Conservation (phyloP, 768 basidiomycete species). For the Russula griseocarnosa region DNA sequence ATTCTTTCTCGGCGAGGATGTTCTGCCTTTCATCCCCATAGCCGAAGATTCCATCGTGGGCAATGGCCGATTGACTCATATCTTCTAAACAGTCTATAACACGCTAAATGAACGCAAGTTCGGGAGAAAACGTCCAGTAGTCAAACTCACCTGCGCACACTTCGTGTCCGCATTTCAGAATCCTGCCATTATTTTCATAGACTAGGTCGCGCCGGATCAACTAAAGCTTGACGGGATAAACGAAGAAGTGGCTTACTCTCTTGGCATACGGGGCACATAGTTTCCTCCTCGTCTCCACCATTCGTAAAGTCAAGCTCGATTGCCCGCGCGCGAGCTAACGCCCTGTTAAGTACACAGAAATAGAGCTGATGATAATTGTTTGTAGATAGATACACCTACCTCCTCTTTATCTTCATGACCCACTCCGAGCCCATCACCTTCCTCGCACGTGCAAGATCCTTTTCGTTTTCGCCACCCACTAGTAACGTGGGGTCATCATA, state of each 20-base stretch:
- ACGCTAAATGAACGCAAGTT: neutral
- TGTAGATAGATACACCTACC: neutral
- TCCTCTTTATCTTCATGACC: conserved; percentile 31
- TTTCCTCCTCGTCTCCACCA: conserved; percentile 46
- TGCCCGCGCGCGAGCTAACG: conserved; percentile 46
- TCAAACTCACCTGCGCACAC: conserved; percentile 54
- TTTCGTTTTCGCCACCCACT: conserved; percentile 47
- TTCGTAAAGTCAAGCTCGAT: conserved; percentile 47
- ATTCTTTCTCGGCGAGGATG: conserved; percentile 49
- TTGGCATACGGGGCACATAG: conserved; percentile 60
- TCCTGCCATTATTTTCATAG: conserved; percentile 47
- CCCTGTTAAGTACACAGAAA: conserved; percentile 37
- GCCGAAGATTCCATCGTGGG: conserved; percentile 58
- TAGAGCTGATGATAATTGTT: conserved; percentile 28
- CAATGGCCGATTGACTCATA: conserved; percentile 48
- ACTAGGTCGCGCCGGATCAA: conserved; percentile 38
- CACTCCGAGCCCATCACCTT: conserved; percentile 45
- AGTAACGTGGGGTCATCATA: conserved; percentile 51
- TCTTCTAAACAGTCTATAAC: conserved; percentile 53
- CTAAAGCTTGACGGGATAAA: neutral
- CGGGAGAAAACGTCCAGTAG: neutral
- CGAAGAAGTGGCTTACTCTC: conserved; percentile 44
- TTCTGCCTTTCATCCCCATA: conserved; percentile 55
- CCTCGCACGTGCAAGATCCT: conserved; percentile 53
- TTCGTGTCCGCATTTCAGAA: conserved; percentile 65